These are phyloP conservation scores for Penium margaritaceum DNA, from an alignment of 139 green algal species.

Conservation along the genomic window DNA sequence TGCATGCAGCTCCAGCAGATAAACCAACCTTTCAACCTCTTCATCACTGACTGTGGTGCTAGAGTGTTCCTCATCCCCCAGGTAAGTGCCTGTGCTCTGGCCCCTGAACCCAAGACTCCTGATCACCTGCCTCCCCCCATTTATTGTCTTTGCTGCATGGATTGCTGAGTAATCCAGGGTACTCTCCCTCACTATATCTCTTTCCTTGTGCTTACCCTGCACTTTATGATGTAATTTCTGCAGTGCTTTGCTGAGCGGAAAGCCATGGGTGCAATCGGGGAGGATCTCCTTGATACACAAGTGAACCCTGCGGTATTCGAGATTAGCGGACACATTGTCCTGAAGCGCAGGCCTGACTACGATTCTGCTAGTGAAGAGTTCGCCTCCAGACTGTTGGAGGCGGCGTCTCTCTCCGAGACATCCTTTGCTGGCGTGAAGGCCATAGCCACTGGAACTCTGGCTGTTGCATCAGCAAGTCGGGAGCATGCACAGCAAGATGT, in stretches of 20 bases:
- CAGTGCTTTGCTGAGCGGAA: conserved; percentile 73
- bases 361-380: conserved; percentile 46
- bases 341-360: conserved; percentile 84
- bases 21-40: conserved; percentile 92
- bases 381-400: conserved; percentile 27
- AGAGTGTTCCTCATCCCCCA: conserved; percentile 80
- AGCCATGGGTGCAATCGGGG: conserved; percentile 56
- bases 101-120: too few relatives aligned
- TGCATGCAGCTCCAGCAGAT: conserved; percentile 62
- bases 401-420: conserved; percentile 35
- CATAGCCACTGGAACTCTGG: conserved; percentile 18
- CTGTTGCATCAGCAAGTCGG: too few relatives aligned
- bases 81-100: too few relatives aligned
- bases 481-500: too few relatives aligned
- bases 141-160: too few relatives aligned
- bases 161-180: too few relatives aligned
- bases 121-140: too few relatives aligned
- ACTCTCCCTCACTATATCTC: too few relatives aligned
- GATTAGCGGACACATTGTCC: conserved; percentile 89
- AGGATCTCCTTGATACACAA: conserved; percentile 57
- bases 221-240: too few relatives aligned
- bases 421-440: conserved; percentile 26
- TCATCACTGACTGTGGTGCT: conserved; percentile 79
- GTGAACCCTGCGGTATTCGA: conserved; percentile 94
- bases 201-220: too few relatives aligned